Evolutionary conservation across 371 early-diverging fungal species (phyloP).

Genomic region (Umbelopsis sp.): DNA sequence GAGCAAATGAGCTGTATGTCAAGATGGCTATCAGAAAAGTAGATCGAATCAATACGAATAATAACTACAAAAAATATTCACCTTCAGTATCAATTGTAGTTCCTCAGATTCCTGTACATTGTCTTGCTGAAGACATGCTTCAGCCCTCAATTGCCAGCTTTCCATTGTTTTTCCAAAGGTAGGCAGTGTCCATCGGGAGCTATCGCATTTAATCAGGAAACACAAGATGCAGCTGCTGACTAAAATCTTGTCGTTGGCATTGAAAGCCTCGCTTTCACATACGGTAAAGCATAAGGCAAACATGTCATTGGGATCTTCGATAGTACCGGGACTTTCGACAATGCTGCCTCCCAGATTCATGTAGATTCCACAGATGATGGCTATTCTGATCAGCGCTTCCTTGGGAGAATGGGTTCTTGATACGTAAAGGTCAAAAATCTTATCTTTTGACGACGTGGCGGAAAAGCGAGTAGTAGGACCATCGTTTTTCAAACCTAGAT

Average conservation of each 20-base stretch:
- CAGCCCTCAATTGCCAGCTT: neutral
- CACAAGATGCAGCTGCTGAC: constrained; percentile 1
- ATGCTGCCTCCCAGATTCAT: neutral
- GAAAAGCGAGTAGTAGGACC: neutral
- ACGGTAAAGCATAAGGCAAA: neutral
- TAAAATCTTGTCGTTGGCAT: neutral
- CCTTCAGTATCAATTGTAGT: neutral
- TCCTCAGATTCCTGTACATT: neutral
- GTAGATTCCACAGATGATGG: neutral
- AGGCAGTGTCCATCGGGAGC: neutral
- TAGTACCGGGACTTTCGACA: neutral
- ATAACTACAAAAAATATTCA: neutral
- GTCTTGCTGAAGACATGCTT: neutral
- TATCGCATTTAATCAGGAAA: neutral
- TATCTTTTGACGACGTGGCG: neutral
- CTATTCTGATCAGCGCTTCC: neutral
- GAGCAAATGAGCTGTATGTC: neutral
- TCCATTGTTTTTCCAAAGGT: neutral
- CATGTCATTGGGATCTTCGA: neutral
- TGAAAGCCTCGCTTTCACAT: neutral
- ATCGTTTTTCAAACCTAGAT: neutral
- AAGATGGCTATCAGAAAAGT: neutral
- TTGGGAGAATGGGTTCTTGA: neutral
- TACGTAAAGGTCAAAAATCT: neutral
- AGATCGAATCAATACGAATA: neutral